These are phyloP conservation scores for Phytophthora sp. DNA, from an alignment of 352 stramenopile genomes.

Conservation along the genomic window DNA sequence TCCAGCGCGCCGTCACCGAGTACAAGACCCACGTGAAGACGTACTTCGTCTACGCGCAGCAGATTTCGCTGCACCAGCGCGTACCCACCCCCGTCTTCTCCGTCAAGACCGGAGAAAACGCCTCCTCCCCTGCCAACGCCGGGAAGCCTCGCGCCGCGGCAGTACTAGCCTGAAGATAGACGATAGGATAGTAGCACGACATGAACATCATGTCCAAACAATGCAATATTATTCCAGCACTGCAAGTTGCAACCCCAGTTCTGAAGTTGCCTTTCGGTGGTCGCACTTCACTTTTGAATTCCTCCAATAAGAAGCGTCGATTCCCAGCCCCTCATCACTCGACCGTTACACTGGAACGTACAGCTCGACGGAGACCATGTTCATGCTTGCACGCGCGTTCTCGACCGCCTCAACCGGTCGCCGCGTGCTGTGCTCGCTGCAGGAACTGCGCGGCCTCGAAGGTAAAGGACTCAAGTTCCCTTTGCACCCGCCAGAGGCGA, in stretches of 20 bases:
- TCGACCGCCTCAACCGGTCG: constrained; percentile 13
- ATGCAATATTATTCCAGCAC: constrained; percentile 15
- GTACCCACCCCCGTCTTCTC: constrained; percentile 68
- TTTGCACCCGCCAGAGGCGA: constrained; percentile 22
- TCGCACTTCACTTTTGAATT: background rate
- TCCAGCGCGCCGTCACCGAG: constrained; percentile 67
- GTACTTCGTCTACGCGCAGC: constrained; percentile 62
- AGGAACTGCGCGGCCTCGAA: constrained; percentile 45
- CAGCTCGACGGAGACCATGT: constrained; percentile 7
- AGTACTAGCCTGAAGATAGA: constrained; percentile 34
- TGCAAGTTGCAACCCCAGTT: background rate
- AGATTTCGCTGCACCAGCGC: constrained; percentile 70
- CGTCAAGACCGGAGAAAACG: constrained; percentile 41
- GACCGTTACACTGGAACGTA: constrained; percentile 5
- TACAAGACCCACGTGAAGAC: constrained; percentile 72
- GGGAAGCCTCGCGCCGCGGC: constrained; percentile 15
- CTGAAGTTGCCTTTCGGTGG: constrained; percentile 19
- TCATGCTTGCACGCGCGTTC: constrained; percentile 21
- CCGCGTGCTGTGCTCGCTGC: constrained; percentile 64
- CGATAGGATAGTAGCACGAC: background rate
- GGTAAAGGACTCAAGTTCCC: constrained; percentile 71
- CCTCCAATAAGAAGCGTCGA: constrained; percentile 4
- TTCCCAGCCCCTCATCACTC: constrained; percentile 14
- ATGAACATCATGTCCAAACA: constrained; percentile 16
- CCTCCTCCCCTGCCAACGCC: background rate